A percentile compares a stretch with the other conserved stretches of the same genome.
Evolutionary conservation across 805 yeast genomes (phyloP).

Genomic region (Yamadazyma laniorum): DNA sequence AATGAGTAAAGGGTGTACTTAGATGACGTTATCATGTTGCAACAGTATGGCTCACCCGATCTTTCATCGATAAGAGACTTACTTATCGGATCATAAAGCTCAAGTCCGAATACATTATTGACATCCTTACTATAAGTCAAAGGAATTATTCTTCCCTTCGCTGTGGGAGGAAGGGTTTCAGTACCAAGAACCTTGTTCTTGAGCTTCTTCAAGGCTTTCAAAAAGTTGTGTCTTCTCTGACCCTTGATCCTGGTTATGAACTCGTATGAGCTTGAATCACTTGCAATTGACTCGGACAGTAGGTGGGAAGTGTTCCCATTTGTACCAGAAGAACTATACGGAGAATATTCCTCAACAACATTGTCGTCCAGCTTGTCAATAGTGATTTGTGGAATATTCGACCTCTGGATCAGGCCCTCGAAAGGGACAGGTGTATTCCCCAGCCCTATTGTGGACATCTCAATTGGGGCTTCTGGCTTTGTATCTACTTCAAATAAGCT

Average conservation of each 20-base stretch:
- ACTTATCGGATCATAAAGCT: slow-evolving; percentile 20
- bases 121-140: slow-evolving; percentile 45
- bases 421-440: not conserved
- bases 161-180: slow-evolving; percentile 49
- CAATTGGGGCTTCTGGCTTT: not conserved
- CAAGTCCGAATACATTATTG: slow-evolving; percentile 27
- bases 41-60: slow-evolving; percentile 54
- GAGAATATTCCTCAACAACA: slow-evolving; percentile 5
- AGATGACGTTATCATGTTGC: slow-evolving; percentile 80
- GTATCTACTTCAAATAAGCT: slow-evolving; percentile 6
- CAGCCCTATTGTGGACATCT: slow-evolving; percentile 1
- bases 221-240: slow-evolving; percentile 12
- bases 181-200: slow-evolving; percentile 43
- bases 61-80: slow-evolving; percentile 66
- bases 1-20: slow-evolving; percentile 79
- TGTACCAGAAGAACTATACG: slow-evolving; percentile 14
- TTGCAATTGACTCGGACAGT: slow-evolving; percentile 15
- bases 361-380: slow-evolving; percentile 18
- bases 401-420: not conserved
- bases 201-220: slow-evolving; percentile 17
- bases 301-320: slow-evolving; percentile 13
- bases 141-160: slow-evolving; percentile 77
- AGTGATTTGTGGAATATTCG: slow-evolving; percentile 20
- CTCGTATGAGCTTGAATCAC: slow-evolving; percentile 18
- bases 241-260: slow-evolving; percentile 19